Base-by-base conservation (phyloP, 2,329 filamentous ascomycete genomes). In the Dryadomyces sulphureus region DNA sequence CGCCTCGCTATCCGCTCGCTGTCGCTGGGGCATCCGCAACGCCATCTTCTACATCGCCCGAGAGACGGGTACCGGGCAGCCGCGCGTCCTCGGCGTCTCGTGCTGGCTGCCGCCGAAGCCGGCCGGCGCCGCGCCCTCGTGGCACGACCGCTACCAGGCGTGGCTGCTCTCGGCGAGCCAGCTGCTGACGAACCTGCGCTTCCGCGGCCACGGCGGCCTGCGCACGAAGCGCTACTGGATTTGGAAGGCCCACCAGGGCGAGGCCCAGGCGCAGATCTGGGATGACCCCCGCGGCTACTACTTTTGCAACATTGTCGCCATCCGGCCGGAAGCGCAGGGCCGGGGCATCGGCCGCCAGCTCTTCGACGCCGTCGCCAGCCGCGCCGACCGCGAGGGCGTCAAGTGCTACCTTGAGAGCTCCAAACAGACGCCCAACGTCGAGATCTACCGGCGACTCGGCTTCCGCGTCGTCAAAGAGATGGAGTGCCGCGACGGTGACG, bases 231-330 rank as follows among this genome's bases (percentile, higher is more conserved):
- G 40, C 9, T 42, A 42, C 25, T 42, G 40, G 40, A 42, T 42
- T 25, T 42, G 40, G 40, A 42, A 42, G n/a, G 40, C 14, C 25
- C 25, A 17, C 2, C 40, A 42, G 38, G 22, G 38, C 14, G 38
- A 41, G 40, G 40, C 40, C 12, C 40, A 42, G 40, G 14, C 40
- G 7, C 40, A 42, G 19, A 42, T 42, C 40, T 42, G 40, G 40
- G 12, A 14, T 17, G 40, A 42, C n/a, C 40, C 40, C 1, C 17
- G 27, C 2, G 40, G 40, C 40, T 42, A 42, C 22, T 42, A 42
- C 16, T 42, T 42, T n/a, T 42, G 40, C 27, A 42, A 42, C 19
- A 42, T 42, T 5, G 22, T 34, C 7, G 27, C 27, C 25, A 34
- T 42, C 5, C 40, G 25, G 7, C 40, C 40, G 9, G 40, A 42